These are phyloP conservation scores for Sclerotiophoma versabilis DNA, from an alignment of 2,329 filamentous ascomycete species.

Conservation along the genomic window DNA sequence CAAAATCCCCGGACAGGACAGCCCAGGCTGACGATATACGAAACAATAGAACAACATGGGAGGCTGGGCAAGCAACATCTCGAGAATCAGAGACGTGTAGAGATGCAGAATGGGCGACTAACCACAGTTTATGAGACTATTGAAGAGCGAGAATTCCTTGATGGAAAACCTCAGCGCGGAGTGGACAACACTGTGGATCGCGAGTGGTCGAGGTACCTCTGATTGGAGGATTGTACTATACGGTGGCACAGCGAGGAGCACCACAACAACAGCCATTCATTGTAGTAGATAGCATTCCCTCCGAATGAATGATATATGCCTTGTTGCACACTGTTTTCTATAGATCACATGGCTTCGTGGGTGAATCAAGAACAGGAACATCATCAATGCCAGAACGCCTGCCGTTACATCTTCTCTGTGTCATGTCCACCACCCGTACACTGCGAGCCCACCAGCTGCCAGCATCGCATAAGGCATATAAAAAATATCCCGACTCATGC, in stretches of 20 bases:
- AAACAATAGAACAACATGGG: constrained; percentile 3
- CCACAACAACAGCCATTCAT: background rate
- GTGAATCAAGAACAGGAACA: too few species aligned
- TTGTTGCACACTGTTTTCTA: too few species aligned
- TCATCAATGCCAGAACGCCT: too few species aligned
- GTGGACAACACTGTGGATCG: background rate
- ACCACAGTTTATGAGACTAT: constrained; percentile 10
- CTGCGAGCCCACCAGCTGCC: too few species aligned
- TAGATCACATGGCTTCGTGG: too few species aligned
- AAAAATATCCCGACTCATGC: background rate
- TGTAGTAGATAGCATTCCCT: background rate
- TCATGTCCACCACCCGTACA: too few species aligned
- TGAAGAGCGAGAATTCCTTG: constrained; percentile 4
- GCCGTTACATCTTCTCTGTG: too few species aligned
- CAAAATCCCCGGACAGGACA: constrained; percentile 2
- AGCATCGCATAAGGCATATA: too few species aligned
- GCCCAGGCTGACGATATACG: constrained; percentile 13
- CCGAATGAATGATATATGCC: background rate
- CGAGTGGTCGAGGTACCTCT: background rate
- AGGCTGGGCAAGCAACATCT: constrained; percentile 1
- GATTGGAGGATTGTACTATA: background rate
- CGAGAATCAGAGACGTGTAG: constrained; percentile 1
- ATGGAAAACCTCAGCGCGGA: constrained; percentile 2
- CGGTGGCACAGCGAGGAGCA: background rate
- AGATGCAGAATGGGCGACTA: background rate